These are phyloP conservation scores for Lactarius sp. DNA, from an alignment of 768 basidiomycete species.

Conservation along the genomic window DNA sequence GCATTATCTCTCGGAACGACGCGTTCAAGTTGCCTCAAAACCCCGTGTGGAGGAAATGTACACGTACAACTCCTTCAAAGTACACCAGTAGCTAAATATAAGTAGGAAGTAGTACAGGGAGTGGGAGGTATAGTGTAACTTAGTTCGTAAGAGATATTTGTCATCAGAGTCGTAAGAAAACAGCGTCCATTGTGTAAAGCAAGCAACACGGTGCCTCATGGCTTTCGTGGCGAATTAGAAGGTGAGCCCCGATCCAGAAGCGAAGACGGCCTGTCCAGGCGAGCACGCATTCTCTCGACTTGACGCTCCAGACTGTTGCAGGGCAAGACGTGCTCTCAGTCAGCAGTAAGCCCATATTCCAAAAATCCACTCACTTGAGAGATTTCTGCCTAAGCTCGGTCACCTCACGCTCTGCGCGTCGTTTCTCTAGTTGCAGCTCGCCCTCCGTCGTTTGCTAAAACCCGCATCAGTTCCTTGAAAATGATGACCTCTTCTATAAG, in stretches of 20 bases:
- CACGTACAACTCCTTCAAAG: neutral
- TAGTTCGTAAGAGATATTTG: conserved; percentile 7
- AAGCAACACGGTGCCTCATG: conserved; percentile 1
- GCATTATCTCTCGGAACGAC: neutral
- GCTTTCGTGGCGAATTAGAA: conserved; percentile 35
- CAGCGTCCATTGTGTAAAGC: neutral
- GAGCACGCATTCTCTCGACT: conserved; percentile 62
- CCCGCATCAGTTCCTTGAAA: conserved; percentile 9
- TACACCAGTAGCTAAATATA: conserved; percentile 2
- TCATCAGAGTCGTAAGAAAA: conserved; percentile 7
- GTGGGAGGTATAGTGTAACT: conserved; percentile 4
- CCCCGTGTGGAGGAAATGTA: neutral
- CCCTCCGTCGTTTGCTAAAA: conserved; percentile 65
- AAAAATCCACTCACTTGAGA: conserved; percentile 46
- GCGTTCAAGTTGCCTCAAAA: no score
- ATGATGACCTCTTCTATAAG: neutral
- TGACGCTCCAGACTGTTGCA: conserved; percentile 46
- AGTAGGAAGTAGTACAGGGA: conserved; percentile 1
- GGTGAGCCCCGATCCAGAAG: conserved; percentile 33
- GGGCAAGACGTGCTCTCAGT: neutral
- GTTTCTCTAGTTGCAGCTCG: conserved; percentile 63
- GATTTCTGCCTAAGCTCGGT: conserved; percentile 67
- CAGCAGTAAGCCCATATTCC: no score
- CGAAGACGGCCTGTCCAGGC: conserved; percentile 54
- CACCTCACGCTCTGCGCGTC: conserved; percentile 72